Conservation (phyloP, 2,329 filamentous ascomycete species). For the Biscogniauxia sp. region DNA sequence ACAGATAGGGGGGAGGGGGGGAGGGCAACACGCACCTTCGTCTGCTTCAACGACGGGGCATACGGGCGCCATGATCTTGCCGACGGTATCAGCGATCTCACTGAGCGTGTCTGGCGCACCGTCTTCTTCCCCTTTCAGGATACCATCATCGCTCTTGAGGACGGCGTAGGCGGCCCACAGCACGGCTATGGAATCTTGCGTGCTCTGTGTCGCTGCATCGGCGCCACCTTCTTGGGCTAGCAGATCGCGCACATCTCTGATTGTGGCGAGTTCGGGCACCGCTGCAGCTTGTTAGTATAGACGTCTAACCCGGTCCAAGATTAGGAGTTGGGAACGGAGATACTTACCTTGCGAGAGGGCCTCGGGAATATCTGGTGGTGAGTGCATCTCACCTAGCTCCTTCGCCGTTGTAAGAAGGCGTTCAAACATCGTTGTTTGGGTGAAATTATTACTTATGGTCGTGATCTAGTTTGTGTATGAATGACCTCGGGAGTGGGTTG, state of each 20-base stretch:
- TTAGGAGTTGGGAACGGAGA: neutral
- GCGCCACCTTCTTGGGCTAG: neutral
- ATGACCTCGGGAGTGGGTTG: too few relatives aligned
- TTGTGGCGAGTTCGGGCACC: conserved; percentile 7
- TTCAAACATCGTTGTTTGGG: conserved; percentile 12
- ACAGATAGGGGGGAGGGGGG: too few relatives aligned
- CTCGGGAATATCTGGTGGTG: conserved; percentile 9
- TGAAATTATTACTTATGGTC: too few relatives aligned
- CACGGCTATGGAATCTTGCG: conserved; percentile 9
- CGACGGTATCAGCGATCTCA: conserved; percentile 25
- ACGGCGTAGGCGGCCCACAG: conserved; percentile 15
- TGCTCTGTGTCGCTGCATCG: conserved; percentile 3
- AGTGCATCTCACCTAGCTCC: conserved; percentile 2
- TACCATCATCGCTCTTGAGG: conserved; percentile 4
- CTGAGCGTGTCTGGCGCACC: conserved; percentile 22
- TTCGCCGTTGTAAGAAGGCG: conserved; percentile 10
- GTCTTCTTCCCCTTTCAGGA: conserved; percentile 26
- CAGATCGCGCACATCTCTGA: conserved; percentile 8
- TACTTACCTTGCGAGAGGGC: conserved; percentile 9
- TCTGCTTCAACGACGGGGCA: conserved; percentile 20
- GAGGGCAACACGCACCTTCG: conserved; percentile 15
- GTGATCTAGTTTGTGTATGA: neutral
- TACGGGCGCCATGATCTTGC: conserved; percentile 31
- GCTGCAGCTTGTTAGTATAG: conserved; percentile 10
- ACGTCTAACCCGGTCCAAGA: neutral